These are phyloP conservation scores for Myriangium duriaei DNA, from an alignment of 2,329 filamentous ascomycete species.

Conservation along the genomic window DNA sequence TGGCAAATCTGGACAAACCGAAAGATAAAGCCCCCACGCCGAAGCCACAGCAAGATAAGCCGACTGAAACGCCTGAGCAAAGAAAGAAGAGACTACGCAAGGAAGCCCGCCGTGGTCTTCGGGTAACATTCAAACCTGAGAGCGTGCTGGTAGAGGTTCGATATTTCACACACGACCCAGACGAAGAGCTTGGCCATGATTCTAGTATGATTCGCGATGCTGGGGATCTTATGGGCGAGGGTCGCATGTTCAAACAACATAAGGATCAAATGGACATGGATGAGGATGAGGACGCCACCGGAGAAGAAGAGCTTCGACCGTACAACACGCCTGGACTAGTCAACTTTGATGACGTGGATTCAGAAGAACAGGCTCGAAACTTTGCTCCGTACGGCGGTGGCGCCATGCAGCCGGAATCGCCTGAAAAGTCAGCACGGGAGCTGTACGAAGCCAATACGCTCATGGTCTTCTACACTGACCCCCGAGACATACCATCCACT, in stretches of 20 bases:
- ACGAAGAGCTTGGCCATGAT: conserved; percentile 56
- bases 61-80: conserved; percentile 55
- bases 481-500: conserved; percentile 33
- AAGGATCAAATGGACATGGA: conserved; percentile 57
- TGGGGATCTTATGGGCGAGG: conserved; percentile 56
- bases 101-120: conserved; percentile 55
- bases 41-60: conserved; percentile 35
- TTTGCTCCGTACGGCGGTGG: conserved; percentile 36
- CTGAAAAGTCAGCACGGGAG: conserved; percentile 32
- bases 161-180: conserved; percentile 58
- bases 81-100: conserved; percentile 57
- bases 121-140: conserved; percentile 59
- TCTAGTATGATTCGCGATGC: conserved; percentile 59
- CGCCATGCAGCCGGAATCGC: conserved; percentile 24
- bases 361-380: conserved; percentile 31
- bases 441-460: conserved; percentile 34
- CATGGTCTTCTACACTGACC: conserved; percentile 34
- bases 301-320: conserved; percentile 34
- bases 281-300: conserved; percentile 48
- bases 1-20: conserved; percentile 36
- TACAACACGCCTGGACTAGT: conserved; percentile 16
- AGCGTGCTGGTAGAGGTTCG: conserved; percentile 53
- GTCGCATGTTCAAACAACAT: conserved; percentile 40
- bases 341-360: conserved; percentile 31
- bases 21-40: conserved; percentile 40